Evolutionary conservation across 306 rosid species (phyloP).

Genomic region (Corylus americana): DNA sequence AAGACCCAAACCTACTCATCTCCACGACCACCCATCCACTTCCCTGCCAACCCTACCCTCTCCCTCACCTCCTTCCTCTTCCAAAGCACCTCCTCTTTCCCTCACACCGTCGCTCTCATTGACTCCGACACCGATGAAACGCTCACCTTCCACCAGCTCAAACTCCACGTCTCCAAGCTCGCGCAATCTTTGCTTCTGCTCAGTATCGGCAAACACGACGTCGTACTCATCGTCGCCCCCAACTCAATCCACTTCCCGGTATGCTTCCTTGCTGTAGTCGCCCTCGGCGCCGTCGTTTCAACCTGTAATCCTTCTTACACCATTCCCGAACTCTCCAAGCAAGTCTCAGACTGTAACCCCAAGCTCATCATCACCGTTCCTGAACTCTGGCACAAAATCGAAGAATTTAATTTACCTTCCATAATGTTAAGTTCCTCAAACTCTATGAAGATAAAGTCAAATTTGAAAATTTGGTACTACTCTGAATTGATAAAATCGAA

Average conservation of each 20-base stretch:
- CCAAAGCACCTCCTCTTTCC: conserved; percentile 28
- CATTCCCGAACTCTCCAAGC: conserved; percentile 30
- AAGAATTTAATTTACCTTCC: conserved; percentile 26
- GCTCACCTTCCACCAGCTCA: conserved; percentile 42
- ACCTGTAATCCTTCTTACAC: conserved; percentile 39
- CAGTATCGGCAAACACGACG: conserved; percentile 28
- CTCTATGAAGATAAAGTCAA: not conserved
- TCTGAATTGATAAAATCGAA: conserved; percentile 28
- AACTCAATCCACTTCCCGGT: conserved; percentile 22
- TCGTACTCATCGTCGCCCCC: conserved; percentile 36
- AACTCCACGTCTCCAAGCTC: conserved; percentile 33
- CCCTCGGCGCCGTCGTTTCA: conserved; percentile 36
- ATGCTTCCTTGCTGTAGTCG: conserved; percentile 27
- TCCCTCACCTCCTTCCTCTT: conserved; percentile 58
- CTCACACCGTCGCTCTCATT: conserved; percentile 33
- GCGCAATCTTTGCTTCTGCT: conserved; percentile 27
- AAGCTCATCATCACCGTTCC: conserved; percentile 39
- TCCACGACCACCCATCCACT: conserved; percentile 36
- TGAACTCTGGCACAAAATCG: conserved; percentile 27
- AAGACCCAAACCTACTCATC: conserved; percentile 26
- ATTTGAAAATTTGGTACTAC: conserved; percentile 22
- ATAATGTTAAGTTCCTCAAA: conserved; percentile 20
- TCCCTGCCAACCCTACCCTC: conserved; percentile 43
- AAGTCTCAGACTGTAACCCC: conserved; percentile 42
- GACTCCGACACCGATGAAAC: conserved; percentile 34